Conservation (phyloP, 495 filamentous ascomycete species). For the Daldinia decipiens region DNA sequence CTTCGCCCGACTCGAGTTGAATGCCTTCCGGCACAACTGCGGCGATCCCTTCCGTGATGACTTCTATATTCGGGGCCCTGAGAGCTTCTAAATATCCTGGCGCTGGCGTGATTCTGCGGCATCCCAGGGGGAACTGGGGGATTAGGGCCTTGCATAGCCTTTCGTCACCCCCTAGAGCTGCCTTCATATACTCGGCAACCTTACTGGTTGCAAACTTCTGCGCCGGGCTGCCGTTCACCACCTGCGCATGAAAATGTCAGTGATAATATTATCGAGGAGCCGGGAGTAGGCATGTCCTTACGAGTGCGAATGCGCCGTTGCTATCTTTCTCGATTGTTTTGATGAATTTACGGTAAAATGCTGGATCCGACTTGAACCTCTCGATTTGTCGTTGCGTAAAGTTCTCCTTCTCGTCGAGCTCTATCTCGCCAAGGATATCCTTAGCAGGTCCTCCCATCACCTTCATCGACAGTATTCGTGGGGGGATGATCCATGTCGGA, state of each 20-base stretch:
- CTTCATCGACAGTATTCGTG: constrained; percentile 58
- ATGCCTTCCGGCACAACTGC: constrained; percentile 68
- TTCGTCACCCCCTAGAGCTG: constrained; percentile 43
- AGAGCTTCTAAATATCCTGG: constrained; percentile 74
- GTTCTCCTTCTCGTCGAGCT: constrained; percentile 49
- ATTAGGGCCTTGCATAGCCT: constrained; percentile 63
- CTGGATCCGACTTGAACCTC: constrained; percentile 53
- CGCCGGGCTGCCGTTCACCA: constrained; percentile 51
- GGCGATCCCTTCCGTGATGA: constrained; percentile 66
- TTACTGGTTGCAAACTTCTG: constrained; percentile 41
- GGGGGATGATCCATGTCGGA: constrained; percentile 73
- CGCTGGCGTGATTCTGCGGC: constrained; percentile 73
- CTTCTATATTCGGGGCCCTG: constrained; percentile 67
- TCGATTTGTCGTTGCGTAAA: constrained; percentile 57
- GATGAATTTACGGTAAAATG: constrained; percentile 44
- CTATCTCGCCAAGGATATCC: constrained; percentile 42
- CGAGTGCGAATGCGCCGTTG: constrained; percentile 45
- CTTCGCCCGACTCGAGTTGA: constrained; percentile 64
- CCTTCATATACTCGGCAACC: constrained; percentile 46
- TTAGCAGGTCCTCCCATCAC: constrained; percentile 51
- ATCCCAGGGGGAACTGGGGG: constrained; percentile 72
- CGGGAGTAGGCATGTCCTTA: constrained; percentile 18
- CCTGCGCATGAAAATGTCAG: constrained; percentile 44
- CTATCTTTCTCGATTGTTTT: constrained; percentile 44
- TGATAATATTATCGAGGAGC: neutral